Evolutionary conservation across 139 green algal species (phyloP).

Genomic region (Ettlia oleoabundans): DNA sequence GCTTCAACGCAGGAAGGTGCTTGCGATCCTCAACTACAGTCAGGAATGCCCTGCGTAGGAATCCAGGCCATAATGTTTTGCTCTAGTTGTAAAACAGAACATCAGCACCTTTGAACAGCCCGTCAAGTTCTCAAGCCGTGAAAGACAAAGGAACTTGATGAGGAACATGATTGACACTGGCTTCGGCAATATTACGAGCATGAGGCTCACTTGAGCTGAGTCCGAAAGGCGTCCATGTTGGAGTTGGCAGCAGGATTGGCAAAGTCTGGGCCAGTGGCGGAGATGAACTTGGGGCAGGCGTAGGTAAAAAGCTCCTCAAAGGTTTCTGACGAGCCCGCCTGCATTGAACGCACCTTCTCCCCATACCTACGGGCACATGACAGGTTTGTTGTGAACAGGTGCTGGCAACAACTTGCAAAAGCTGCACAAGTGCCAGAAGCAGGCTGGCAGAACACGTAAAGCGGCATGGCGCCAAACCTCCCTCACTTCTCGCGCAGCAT

Average conservation of each 20-base stretch:
- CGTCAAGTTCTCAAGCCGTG: too few species aligned
- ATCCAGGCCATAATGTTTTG: too few species aligned
- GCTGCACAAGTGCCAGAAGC: not conserved
- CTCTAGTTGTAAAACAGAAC: too few species aligned
- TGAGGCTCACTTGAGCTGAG: constrained; percentile 73
- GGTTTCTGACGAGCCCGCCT: constrained; percentile 49
- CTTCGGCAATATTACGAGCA: not conserved
- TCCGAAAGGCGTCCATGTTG: constrained; percentile 89
- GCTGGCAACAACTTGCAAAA: not conserved
- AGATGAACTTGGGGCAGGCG: constrained; percentile 98
- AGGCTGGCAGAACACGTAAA: not conserved
- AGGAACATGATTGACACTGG: too few species aligned
- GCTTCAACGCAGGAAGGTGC: constrained; percentile 74
- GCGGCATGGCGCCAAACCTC: not conserved
- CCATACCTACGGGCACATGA: constrained; percentile 50
- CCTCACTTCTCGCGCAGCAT: constrained; percentile 63
- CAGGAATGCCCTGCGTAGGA: constrained; percentile 73
- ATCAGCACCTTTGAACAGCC: too few species aligned
- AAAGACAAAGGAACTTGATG: too few species aligned
- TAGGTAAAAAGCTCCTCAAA: constrained; percentile 96
- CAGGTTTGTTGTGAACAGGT: not conserved
- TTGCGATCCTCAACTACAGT: constrained; percentile 73
- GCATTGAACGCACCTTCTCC: constrained; percentile 87
- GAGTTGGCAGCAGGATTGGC: constrained; percentile 75
- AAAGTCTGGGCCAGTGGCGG: constrained; percentile 66